phyloP scores from a whole-genome alignment of 345 rosid genomes.

The Geranium rotundifolium region DNA sequence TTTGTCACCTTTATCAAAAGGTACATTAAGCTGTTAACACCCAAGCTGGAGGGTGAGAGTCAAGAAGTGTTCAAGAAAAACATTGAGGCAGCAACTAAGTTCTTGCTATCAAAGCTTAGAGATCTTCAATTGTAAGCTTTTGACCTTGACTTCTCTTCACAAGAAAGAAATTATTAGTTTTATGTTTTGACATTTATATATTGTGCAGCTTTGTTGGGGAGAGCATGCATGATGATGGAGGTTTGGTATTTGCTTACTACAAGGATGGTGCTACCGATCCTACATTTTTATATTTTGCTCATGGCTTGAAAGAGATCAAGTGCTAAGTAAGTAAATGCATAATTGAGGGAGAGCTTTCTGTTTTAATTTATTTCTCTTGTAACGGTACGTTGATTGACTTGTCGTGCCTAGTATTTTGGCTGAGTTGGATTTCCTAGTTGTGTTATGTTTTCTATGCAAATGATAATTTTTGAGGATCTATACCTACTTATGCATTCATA shows the following conservation, averaged over 20 bases:
- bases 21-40: conserved; percentile 60
- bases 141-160: too few relatives aligned
- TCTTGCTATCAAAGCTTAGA: conserved; percentile 56
- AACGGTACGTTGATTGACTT: too few relatives aligned
- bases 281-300: conserved; percentile 79
- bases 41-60: conserved; percentile 43
- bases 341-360: background rate
- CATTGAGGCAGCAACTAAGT: conserved; percentile 90
- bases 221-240: conserved; percentile 68
- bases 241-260: conserved; percentile 87
- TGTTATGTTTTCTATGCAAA: conserved; percentile 1
- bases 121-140: conserved; percentile 85
- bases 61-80: conserved; percentile 59
- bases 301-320: conserved; percentile 88
- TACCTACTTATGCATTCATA: too few relatives aligned
- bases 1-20: conserved; percentile 61
- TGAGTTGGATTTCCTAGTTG: too few relatives aligned
- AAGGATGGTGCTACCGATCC: conserved; percentile 89
- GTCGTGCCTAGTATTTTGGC: too few relatives aligned
- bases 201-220: conserved; percentile 83
- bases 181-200: background rate
- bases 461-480: background rate
- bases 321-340: conserved; percentile 31
- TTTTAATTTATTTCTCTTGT: conserved; percentile 8
- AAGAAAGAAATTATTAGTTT: background rate